Conservation (phyloP, 164 flowering plant genomes). For the Liquidambar formosana region DNA sequence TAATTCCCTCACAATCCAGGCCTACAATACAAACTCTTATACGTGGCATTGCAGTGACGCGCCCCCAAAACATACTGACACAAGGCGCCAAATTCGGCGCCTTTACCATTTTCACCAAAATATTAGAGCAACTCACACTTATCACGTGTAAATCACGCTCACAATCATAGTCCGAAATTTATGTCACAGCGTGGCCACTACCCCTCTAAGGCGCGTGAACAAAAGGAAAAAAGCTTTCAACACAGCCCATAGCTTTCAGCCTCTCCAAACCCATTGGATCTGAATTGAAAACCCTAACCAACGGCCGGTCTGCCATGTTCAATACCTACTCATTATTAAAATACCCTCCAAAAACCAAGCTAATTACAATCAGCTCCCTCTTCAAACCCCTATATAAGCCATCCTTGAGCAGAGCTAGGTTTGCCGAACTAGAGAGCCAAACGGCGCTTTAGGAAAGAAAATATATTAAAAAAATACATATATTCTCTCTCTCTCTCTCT, state of each 20-base stretch:
- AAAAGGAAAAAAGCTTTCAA: neutral
- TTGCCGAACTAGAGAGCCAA: slow-evolving; percentile 11
- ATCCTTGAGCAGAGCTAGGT: neutral
- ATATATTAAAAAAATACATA: no score
- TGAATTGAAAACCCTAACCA: neutral
- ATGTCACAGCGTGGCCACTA: no score
- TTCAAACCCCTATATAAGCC: slow-evolving; percentile 1
- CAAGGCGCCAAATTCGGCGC: neutral
- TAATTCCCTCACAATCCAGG: no score
- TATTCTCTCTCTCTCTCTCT: neutral
- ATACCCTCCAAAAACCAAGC: neutral
- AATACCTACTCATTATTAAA: no score
- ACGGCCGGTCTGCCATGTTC: neutral
- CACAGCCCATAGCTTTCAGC: neutral
- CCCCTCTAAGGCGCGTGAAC: no score
- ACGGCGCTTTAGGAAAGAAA: neutral
- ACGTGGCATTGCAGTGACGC: no score
- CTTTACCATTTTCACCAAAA: neutral
- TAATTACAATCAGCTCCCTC: neutral
- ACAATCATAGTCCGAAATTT: no score
- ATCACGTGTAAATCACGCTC: no score
- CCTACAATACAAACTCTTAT: no score
- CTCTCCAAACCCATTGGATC: neutral
- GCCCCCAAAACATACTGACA: neutral
- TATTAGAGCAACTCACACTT: neutral